Base-by-base conservation (phyloP, 495 filamentous ascomycete genomes). In the Tuber melanosporum region DNA sequence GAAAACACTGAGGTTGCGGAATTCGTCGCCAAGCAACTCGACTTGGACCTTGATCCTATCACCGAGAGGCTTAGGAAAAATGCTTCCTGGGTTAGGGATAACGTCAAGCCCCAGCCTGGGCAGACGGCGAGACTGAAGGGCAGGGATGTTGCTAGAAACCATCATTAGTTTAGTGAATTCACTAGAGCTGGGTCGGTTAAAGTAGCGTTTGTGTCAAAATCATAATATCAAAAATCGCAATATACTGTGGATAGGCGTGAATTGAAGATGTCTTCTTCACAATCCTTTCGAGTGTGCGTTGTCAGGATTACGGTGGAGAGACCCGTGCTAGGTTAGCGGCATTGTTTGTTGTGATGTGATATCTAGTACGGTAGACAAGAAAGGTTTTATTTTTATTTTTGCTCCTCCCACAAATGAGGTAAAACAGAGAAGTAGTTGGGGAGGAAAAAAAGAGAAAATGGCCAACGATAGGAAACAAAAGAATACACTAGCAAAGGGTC, bases 1-100 rank as follows among this genome's bases (percentile, higher is more conserved):
- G 91, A 93, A 84, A 93, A 93, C 81, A 93, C 89, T 14, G 91
- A 93, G 66, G 85, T 93, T n/a, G 91, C 91, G 19, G 82, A 84
- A 20, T 93, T 93, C 81, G 84, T 93, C 15, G 84, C 87, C 15
- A 82, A 88, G 49, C 92, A 91, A 79, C 87, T 93, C 20, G 90
- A 87, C 62, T 83, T 93, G 43, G 87, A 92, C 73, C 83, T 91
- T 22, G 85, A 86, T 17, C 80, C 83, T 69, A 84, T 91, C 52
- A 92, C 89, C 3, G 85, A 88, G 80, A 85, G 87, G 77, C 84
- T 93, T 45, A 86, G 84, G 73, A 84, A 87, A 44, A 86, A 89
- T 32, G 78, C 80, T 73, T 76, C 74, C 14, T 83, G 78, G 69
- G 73, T 81, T 42, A 75, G 81, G 32, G 66, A 71, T 71, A 32